Evolutionary conservation across 139 green algal species (phyloP), one percentile per base, ranked within the genome.

Genomic region (Pseudopediastrum boryanum): DNA sequence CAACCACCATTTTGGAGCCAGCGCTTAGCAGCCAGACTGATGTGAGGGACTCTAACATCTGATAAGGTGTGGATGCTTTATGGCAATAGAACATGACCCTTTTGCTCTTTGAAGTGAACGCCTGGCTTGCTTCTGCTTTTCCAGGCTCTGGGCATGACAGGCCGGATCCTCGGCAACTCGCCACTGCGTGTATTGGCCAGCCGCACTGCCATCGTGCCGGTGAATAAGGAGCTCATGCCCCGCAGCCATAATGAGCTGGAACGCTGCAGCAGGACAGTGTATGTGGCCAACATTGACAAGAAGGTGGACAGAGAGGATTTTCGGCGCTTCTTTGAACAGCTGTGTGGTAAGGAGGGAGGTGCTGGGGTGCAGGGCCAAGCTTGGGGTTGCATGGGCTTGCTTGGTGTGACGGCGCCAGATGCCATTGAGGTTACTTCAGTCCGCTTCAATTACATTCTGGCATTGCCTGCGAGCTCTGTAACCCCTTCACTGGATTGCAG

Each of bases 261-360:
- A 36, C 65, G 77, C 31, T 95, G 93, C 77, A 83, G 73, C 38
- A 84, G 94, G 50, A 98, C 95, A 2, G 92, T 98, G 21, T 98
- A 98, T 77, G 93, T 93, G n/a, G 94, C 94, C 59, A 98, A 98
- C 86, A 95, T 98, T 33, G 94, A 98, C 83, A 94, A 94, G 62
- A 89, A 93, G 64, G 77, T 86, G 19, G 75, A 87, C 58, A 72
- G 77, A 16, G 77, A 84, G 48, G 75, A 87, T 68, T 77, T 83
- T 29, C 12, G 85, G 39, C 73, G 81, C 10, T 99, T 98, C 78
- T 99, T 99, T 73, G 88, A 95, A 76, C 90, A 83, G 19, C 82
- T 98, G 1, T 99, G 95, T 78, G 95, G 94, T 92, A 77, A 72
- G 82, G 35, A 33, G 19, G 42, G 4, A 48, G 44, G n/a, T 19